A percentile compares a stretch with the other conserved stretches of the same genome.
These are phyloP conservation scores for Zangia roseola DNA, from an alignment of 768 basidiomycete species.

Conservation along the genomic window DNA sequence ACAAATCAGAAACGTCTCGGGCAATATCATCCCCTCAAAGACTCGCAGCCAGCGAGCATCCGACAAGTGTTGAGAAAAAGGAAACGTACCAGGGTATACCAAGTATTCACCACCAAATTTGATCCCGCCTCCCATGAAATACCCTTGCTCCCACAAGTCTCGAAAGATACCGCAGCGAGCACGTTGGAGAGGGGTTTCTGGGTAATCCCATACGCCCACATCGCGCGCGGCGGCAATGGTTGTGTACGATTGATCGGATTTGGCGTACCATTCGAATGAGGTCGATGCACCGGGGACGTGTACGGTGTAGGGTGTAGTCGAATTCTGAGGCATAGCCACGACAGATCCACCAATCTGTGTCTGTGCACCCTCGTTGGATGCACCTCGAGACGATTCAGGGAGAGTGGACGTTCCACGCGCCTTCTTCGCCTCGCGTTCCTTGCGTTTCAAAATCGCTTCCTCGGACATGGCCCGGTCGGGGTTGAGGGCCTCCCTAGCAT, in stretches of 20 bases:
- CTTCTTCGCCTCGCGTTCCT: slow-evolving; percentile 58
- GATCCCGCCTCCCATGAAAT: slow-evolving; percentile 86
- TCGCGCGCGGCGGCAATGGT: slow-evolving; percentile 59
- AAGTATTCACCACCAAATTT: slow-evolving; percentile 96
- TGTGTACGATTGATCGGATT: slow-evolving; percentile 42
- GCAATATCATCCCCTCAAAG: background rate
- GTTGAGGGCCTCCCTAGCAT: slow-evolving; percentile 42
- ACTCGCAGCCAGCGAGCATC: background rate
- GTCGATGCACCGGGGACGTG: slow-evolving; percentile 65
- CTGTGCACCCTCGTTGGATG: slow-evolving; percentile 8
- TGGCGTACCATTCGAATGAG: slow-evolving; percentile 66
- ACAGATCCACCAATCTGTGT: background rate
- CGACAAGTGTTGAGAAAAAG: background rate
- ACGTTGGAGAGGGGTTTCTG: slow-evolving; percentile 58
- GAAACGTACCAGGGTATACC: slow-evolving; percentile 83
- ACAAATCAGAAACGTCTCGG: slow-evolving; percentile 10
- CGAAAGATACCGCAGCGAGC: slow-evolving; percentile 80
- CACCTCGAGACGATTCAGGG: slow-evolving; percentile 5
- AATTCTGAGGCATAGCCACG: slow-evolving; percentile 7
- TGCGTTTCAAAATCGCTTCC: slow-evolving; percentile 69
- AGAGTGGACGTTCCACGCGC: slow-evolving; percentile 12
- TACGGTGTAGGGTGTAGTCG: slow-evolving; percentile 46
- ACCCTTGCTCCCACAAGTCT: slow-evolving; percentile 78
- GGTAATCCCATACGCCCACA: slow-evolving; percentile 79
- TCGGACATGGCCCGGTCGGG: slow-evolving; percentile 49